Base-by-base conservation (phyloP, 225 moss, liverwort and hornwort species). In the Physcomitrium patens region DNA sequence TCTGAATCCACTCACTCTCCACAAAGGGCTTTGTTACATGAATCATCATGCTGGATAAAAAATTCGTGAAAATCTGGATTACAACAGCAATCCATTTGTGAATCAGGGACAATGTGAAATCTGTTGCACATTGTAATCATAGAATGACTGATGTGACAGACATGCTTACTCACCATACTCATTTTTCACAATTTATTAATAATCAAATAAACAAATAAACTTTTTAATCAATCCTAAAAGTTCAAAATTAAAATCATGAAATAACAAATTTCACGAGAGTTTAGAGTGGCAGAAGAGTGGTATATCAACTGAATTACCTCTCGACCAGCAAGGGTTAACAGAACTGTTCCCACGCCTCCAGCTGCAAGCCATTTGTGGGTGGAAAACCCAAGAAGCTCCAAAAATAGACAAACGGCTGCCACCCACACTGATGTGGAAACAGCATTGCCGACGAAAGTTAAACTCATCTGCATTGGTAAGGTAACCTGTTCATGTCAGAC, bases 381-480 rank as follows among this genome's bases (percentile, higher is more conserved):
- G 18, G 91, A 93, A 27, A 93, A 93, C 22, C 93, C 93, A 47
- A 93, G 59, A 23, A 91, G 83, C 77, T 93, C 93, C 93, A 91
- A 84, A 56, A 89, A 89, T 56, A 93, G 76, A 75, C 93, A 93
- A 27, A 88, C 91, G 27, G 93, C 91, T 60, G 93, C 91, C 59
- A 93, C 89, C 93, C 93, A 93, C 10, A 93, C 91, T 55, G 91
- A 86, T 52, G 93, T 91, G 56, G 91, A 91, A 14, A 91, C 87
- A 46, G 91, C 71, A 71, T 89, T 86, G 45, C 84, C 91, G 51
- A 91, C 81, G 54, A 93, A 93, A 58, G 83, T 86, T 52, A 88
- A 86, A 70, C 91, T 89, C 62, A 82, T 57, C 93, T 93, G 89
- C 52, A 74, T 54, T 28, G 16, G 56, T 55, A n/a, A 47, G 72